phyloP scores from a whole-genome alignment of 345 rosid genomes.

The Combretum micranthum region DNA sequence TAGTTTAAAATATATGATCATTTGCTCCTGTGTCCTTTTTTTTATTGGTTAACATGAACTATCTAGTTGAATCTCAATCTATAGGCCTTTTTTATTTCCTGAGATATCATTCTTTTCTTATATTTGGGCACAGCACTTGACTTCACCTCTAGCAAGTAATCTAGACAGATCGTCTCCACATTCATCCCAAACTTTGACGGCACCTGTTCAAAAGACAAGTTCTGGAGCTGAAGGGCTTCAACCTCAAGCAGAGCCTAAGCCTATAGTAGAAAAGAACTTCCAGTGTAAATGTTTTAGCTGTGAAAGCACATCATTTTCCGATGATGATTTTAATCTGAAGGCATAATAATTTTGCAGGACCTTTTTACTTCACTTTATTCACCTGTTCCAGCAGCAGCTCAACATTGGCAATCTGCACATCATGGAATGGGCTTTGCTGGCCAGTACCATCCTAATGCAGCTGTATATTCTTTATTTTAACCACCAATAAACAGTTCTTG shows the following conservation, averaged over 20 bases:
- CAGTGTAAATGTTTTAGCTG: slow-evolving; percentile 34
- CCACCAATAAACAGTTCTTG: background rate
- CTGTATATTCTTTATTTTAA: slow-evolving; percentile 30
- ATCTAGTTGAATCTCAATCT: no score
- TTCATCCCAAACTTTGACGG: slow-evolving; percentile 6
- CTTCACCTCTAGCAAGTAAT: background rate
- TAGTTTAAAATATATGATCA: no score
- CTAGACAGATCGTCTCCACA: background rate
- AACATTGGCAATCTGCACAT: slow-evolving; percentile 38
- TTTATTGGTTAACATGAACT: no score
- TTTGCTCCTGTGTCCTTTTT: no score
- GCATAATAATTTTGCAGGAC: slow-evolving; percentile 39
- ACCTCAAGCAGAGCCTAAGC: slow-evolving; percentile 24
- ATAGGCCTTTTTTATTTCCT: no score
- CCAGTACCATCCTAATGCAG: slow-evolving; percentile 45
- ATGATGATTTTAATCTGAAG: slow-evolving; percentile 27
- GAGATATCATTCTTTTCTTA: no score
- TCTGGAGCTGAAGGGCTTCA: slow-evolving; percentile 22
- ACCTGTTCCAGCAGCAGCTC: slow-evolving; percentile 29
- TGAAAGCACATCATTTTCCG: slow-evolving; percentile 25
- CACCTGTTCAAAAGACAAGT: slow-evolving; percentile 16
- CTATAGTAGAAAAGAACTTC: slow-evolving; percentile 58
- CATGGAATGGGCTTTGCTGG: slow-evolving; percentile 40
- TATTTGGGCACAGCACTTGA: slow-evolving; percentile 6
- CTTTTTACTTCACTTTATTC: slow-evolving; percentile 52